Evolutionary conservation across 2,329 filamentous ascomycete genomes (phyloP), one percentile per base, ranked within the genome.

Genomic region (Venturia asperata): DNA sequence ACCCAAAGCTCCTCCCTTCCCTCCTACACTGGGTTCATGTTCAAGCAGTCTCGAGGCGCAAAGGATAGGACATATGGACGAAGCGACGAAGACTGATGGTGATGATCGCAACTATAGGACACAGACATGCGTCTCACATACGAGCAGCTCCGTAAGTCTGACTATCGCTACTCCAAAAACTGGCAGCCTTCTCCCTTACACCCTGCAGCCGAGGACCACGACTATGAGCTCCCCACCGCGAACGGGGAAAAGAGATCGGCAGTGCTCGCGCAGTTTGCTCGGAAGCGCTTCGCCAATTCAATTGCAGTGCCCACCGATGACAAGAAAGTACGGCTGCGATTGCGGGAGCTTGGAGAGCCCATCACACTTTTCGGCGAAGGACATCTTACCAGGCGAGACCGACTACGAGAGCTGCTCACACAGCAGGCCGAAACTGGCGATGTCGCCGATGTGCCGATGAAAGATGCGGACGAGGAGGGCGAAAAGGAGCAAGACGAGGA

Each of bases 301-400:
- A 90, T 97, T 70, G 88, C 90, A 15, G 94, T 99, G 3, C 94
- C 93, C 0, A 99, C 95, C 64, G 92, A 97, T 74, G 94, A 99
- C 80, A 87, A 84, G 67, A 86, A 90, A 71, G 92, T 99, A 61
- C 89, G 92, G 67, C 82, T 86, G 45, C 87, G 85, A 69, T 83
- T 97, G 66, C 87, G 94, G 69, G 89, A 94, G 71, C 82, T 96
- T 68, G 91, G 90, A n/a, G 90, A 99, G 73, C 94, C 94, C 13
- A 87, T 97, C 65, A 99, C 93, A 0, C 82, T 97, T 0, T 99
- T 99, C 69, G 94, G 92, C 66, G 94, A 99, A 78, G 91, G 90
- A 0, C 87, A 88, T 1, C 87, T 85, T 34, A 93, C 97, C 71
- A 83, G 94, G 67, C 84, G 95, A 79, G 92, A 96, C 73, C 86